Percentiles rank a stretch among this genome's conserved stretches.
phyloP scores from a whole-genome alignment of 345 rosid species.

The Sonneratia alba region DNA sequence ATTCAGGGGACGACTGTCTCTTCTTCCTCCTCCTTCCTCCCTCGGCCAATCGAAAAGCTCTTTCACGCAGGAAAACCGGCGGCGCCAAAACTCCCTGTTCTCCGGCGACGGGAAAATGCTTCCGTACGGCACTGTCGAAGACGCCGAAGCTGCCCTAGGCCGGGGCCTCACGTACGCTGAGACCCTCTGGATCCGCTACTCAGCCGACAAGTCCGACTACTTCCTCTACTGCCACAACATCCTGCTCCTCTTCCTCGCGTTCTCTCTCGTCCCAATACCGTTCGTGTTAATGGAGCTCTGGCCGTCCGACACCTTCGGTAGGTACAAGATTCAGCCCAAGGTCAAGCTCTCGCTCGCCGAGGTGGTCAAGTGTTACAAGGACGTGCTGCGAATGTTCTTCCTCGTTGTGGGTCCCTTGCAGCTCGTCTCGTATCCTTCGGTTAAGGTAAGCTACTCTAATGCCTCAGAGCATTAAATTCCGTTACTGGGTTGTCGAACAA shows the following conservation, averaged over 20 bases:
- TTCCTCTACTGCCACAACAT: conserved; percentile 76
- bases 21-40: neutral
- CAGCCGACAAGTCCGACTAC: conserved; percentile 73
- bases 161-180: conserved; percentile 64
- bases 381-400: conserved; percentile 64
- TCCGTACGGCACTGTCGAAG: conserved; percentile 52
- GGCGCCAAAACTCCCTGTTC: neutral
- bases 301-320: conserved; percentile 42
- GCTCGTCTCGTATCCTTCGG: conserved; percentile 68
- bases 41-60: neutral
- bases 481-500: neutral
- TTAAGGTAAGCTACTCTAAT: conserved; percentile 35
- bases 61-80: neutral
- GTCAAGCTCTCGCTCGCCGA: conserved; percentile 47
- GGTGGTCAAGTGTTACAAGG: conserved; percentile 62
- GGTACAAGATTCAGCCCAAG: conserved; percentile 86
- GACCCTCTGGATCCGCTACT: conserved; percentile 77
- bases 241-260: conserved; percentile 52
- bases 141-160: conserved; percentile 57
- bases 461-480: neutral
- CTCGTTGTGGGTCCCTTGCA: conserved; percentile 83
- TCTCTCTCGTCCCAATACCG: conserved; percentile 72
- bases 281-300: conserved; percentile 36
- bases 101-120: conserved; percentile 41
- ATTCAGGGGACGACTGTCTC: neutral